These are phyloP conservation scores for Aspergillus bertholletiae DNA, from an alignment of 495 filamentous ascomycete genomes.

Conservation along the genomic window DNA sequence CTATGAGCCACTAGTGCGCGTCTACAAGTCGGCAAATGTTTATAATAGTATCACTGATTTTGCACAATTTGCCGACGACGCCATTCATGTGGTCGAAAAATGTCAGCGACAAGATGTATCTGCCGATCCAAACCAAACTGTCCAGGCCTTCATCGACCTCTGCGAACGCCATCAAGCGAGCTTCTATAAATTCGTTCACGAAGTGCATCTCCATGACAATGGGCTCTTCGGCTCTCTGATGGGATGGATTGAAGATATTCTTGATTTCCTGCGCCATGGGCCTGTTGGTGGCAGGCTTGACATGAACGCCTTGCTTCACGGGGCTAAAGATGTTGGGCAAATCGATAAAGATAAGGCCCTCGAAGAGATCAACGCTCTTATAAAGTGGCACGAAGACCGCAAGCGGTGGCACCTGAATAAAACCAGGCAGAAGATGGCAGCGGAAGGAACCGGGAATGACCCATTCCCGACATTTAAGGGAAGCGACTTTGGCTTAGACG, in stretches of 20 bases:
- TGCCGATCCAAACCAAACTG: slow-evolving; percentile 95
- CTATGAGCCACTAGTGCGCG: slow-evolving; percentile 92
- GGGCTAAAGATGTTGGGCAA: slow-evolving; percentile 61
- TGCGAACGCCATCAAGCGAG: slow-evolving; percentile 92
- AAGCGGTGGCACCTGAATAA: slow-evolving; percentile 98
- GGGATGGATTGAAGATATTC: slow-evolving; percentile 96
- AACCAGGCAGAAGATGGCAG: slow-evolving; percentile 97
- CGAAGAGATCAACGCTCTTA: slow-evolving; percentile 77
- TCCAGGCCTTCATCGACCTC: slow-evolving; percentile 97
- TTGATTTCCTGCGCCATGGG: slow-evolving; percentile 86
- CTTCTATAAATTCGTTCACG: slow-evolving; percentile 98
- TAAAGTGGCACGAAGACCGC: slow-evolving; percentile 88
- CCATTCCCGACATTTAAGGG: slow-evolving; percentile 56
- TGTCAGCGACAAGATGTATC: slow-evolving; percentile 89
- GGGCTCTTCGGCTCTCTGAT: slow-evolving; percentile 93
- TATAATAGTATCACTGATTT: slow-evolving; percentile 97
- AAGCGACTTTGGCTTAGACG: slow-evolving; percentile 85
- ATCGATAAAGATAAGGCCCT: slow-evolving; percentile 70
- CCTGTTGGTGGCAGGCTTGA: slow-evolving; percentile 77
- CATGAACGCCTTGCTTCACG: slow-evolving; percentile 88
- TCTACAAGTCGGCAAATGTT: slow-evolving; percentile 98
- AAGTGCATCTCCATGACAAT: slow-evolving; percentile 97
- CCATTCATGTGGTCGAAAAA: slow-evolving; percentile 82
- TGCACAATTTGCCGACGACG: slow-evolving; percentile 85
- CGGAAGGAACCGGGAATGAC: slow-evolving; percentile 56